Percentiles rank a stretch among this genome's conserved stretches.
These are phyloP conservation scores for Neonothopanus nambi DNA, from an alignment of 1,284 basidiomycete species.

Conservation along the genomic window DNA sequence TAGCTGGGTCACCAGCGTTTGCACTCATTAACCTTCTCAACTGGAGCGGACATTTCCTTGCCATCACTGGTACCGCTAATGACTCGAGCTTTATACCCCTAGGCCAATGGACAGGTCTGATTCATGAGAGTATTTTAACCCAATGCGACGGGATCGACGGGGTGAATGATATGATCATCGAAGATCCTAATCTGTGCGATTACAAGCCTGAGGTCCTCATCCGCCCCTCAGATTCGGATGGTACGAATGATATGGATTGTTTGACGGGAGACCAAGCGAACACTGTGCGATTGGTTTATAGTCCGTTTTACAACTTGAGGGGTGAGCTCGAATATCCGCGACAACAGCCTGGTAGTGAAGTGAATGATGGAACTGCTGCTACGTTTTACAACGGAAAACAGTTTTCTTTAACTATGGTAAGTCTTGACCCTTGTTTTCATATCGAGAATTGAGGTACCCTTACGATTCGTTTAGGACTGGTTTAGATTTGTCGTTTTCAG, in stretches of 20 bases:
- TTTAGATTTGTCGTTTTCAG: conserved; percentile 15
- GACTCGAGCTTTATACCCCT: conserved; percentile 14
- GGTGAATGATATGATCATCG: conserved; percentile 33
- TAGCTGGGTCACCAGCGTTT: conserved; percentile 19
- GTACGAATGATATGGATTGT: conserved; percentile 24
- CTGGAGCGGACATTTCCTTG: conserved; percentile 12
- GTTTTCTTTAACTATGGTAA: conserved; percentile 8
- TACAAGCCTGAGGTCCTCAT: conserved; percentile 31
- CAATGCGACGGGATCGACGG: conserved; percentile 33
- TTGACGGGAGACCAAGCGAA: conserved; percentile 31
- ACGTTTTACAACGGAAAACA: conserved; percentile 10
- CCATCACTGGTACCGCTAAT: conserved; percentile 1
- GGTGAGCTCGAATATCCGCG: conserved; percentile 31
- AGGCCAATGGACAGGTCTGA: conserved; percentile 3
- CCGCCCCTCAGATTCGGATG: conserved; percentile 27
- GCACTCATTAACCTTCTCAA: conserved; percentile 15
- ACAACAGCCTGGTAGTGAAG: conserved; percentile 18
- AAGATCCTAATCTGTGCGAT: conserved; percentile 32
- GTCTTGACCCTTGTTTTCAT: neutral
- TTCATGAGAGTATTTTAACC: conserved; percentile 18
- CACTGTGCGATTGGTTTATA: conserved; percentile 32
- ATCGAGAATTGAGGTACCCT: conserved; percentile 4
- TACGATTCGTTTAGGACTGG: conserved; percentile 15
- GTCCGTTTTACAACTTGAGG: conserved; percentile 29
- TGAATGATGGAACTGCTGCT: neutral